phyloP scores from a whole-genome alignment of 2,329 filamentous ascomycete genomes.

The Rhynchosporium secalis region DNA sequence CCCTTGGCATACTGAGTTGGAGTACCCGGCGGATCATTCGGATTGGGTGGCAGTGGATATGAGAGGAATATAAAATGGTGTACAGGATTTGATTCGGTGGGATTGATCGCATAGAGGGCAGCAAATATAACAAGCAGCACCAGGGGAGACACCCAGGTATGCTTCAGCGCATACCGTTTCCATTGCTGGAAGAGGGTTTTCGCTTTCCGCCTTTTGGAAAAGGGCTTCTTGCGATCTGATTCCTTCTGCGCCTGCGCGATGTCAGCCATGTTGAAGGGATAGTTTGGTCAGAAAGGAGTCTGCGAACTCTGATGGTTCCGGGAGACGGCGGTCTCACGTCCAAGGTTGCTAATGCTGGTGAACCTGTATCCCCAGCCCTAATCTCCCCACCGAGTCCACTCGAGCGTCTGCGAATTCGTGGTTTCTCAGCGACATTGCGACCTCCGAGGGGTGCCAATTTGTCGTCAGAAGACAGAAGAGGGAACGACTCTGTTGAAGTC shows the following conservation, averaged over 20 bases:
- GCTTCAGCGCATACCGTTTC: conserved; percentile 49
- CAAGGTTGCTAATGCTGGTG: conserved; percentile 50
- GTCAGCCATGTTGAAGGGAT: conserved; percentile 16
- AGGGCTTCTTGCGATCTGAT: conserved; percentile 38
- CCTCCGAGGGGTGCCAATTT: conserved; percentile 31
- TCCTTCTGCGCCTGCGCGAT: conserved; percentile 35
- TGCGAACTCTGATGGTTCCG: conserved; percentile 27
- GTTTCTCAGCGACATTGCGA: conserved; percentile 27
- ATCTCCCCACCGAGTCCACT: conserved; percentile 53
- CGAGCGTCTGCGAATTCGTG: conserved; percentile 45
- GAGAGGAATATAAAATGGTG: conserved; percentile 86
- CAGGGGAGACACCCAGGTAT: conserved; percentile 67
- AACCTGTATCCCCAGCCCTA: conserved; percentile 50
- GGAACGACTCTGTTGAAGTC: conserved; percentile 35
- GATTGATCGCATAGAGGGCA: conserved; percentile 71
- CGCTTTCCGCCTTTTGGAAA: conserved; percentile 40
- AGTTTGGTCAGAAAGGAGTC: conserved; percentile 6
- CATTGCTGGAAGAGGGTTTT: conserved; percentile 49
- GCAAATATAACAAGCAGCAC: conserved; percentile 64
- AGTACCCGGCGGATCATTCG: conserved; percentile 42
- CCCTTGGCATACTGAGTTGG: conserved; percentile 82
- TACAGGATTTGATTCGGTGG: conserved; percentile 74
- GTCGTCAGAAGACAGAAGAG: conserved; percentile 32
- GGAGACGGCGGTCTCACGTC: conserved; percentile 35
- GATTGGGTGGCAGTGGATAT: conserved; percentile 64